These are phyloP conservation scores for Rhodotorula sp. DNA, from an alignment of 1,284 basidiomycete genomes.

Conservation along the genomic window DNA sequence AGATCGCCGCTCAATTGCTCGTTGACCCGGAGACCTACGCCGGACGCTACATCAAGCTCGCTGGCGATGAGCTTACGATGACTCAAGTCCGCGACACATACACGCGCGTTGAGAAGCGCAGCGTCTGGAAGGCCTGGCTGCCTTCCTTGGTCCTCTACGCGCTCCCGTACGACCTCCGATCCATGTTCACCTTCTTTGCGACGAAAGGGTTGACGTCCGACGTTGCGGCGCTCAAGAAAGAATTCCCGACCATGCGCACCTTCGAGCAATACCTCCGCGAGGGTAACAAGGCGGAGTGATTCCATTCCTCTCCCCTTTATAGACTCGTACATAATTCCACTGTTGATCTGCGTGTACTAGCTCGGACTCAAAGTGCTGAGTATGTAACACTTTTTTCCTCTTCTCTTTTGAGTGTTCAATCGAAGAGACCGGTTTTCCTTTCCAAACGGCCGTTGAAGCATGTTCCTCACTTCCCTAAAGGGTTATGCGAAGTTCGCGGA, in stretches of 20 bases:
- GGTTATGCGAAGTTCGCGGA: too few relatives aligned
- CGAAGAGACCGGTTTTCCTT: too few relatives aligned
- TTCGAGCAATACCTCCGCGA: constrained; percentile 19
- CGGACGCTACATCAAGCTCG: constrained; percentile 13
- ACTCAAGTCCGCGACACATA: not conserved
- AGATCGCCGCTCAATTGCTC: constrained; percentile 18
- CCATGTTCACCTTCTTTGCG: constrained; percentile 19
- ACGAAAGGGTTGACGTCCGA: constrained; percentile 7
- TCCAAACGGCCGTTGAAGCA: too few relatives aligned
- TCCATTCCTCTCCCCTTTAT: not conserved
- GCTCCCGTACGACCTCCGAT: constrained; percentile 17
- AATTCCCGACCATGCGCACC: constrained; percentile 5
- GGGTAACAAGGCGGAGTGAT: not conserved
- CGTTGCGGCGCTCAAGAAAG: not conserved
- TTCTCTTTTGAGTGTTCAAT: too few relatives aligned
- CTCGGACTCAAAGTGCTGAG: too few relatives aligned
- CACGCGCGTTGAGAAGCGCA: not conserved
- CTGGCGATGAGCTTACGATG: constrained; percentile 22
- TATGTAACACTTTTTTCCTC: too few relatives aligned
- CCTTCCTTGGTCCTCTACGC: not conserved
- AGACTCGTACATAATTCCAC: not conserved
- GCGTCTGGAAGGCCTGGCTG: constrained; percentile 14
- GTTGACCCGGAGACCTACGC: constrained; percentile 7
- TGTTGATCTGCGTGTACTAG: not conserved
- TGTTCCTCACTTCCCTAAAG: too few relatives aligned